Conservation (phyloP, 2,329 filamentous ascomycete genomes). For the Arthroderma sp. region DNA sequence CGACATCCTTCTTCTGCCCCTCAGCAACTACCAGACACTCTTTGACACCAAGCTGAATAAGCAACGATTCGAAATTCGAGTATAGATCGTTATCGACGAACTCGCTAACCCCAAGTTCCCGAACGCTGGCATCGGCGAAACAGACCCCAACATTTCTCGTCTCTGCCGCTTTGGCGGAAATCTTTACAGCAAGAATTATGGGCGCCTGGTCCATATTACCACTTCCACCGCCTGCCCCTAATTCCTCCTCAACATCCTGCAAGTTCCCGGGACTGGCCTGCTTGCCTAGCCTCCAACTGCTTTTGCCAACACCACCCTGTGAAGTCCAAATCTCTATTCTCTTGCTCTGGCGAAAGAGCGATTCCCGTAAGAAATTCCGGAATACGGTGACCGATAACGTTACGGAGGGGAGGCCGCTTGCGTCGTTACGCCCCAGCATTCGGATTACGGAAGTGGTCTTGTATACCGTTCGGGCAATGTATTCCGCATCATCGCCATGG, state of each 20-base stretch:
- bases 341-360: slow-evolving; percentile 81
- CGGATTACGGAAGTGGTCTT: slow-evolving; percentile 93
- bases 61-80: slow-evolving; percentile 90
- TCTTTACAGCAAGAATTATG: slow-evolving; percentile 89
- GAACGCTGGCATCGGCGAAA: slow-evolving; percentile 91
- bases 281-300: slow-evolving; percentile 79
- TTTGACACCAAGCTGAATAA: slow-evolving; percentile 91
- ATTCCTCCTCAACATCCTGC: slow-evolving; percentile 91
- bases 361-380: slow-evolving; percentile 87
- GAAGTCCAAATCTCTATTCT: slow-evolving; percentile 83
- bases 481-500: slow-evolving; percentile 34
- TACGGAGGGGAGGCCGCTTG: slow-evolving; percentile 79
- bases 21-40: slow-evolving; percentile 83
- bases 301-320: slow-evolving; percentile 49
- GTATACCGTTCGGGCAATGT: slow-evolving; percentile 58
- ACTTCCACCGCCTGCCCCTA: slow-evolving; percentile 45
- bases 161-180: slow-evolving; percentile 75
- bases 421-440: slow-evolving; percentile 71
- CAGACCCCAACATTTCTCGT: slow-evolving; percentile 83
- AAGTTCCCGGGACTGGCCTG: slow-evolving; percentile 91
- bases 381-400: slow-evolving; percentile 94
- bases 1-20: slow-evolving; percentile 67
- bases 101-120: slow-evolving; percentile 91
- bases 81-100: slow-evolving; percentile 98
- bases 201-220: slow-evolving; percentile 74